Evolutionary conservation across 192 early-diverging fungal genomes (phyloP), one percentile per base, ranked within the genome.

Genomic region (Cetraspora pellucida): DNA sequence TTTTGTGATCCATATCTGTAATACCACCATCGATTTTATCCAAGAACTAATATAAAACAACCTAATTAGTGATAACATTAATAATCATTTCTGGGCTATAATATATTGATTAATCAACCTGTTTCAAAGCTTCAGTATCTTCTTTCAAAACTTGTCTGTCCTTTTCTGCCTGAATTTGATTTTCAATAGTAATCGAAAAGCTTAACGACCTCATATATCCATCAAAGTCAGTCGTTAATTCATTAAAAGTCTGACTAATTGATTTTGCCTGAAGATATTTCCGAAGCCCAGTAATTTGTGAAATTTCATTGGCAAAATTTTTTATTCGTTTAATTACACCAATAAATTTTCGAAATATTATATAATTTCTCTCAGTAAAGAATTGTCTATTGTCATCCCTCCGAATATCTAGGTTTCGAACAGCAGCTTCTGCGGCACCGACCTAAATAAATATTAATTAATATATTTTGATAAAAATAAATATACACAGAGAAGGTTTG

Each of bases 211-310:
- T 60, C 58, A 81, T 75, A 14, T 76, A 67, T 23, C 64, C 61
- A 61, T 76, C 81, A 25, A 77, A 21, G 5, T 31, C 49, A 17
- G 67, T 78, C 10, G 63, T 66, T 11, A 80, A 54, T 9, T 78
- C 71, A 21, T 73, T 75, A 19, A 73, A 75, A 0, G 46, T 31
- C 11, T 75, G 17, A 10, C 46, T 16, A 50, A 69, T 46, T 5
- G 50, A 11, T 19, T 4, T n/a, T n/a, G 50, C 11, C 9, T 69
- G 67, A 45, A 69, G 9, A 69, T 49, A 47, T 69, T 69, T 69
- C 2, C 10, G 9, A 69, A 69, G 1, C 44, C 67, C 1, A 54
- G 13, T 69, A 2, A 46, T 19, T 50, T 69, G 44, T 21, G 67
- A 69, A 47, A 69, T 69, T 27, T 69, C 67, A 19, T 5, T 30